Percentiles rank a stretch among this genome's conserved stretches.
These are phyloP conservation scores for Isabelozyma gotoi DNA, from an alignment of 805 yeast genomes.

Conservation along the genomic window DNA sequence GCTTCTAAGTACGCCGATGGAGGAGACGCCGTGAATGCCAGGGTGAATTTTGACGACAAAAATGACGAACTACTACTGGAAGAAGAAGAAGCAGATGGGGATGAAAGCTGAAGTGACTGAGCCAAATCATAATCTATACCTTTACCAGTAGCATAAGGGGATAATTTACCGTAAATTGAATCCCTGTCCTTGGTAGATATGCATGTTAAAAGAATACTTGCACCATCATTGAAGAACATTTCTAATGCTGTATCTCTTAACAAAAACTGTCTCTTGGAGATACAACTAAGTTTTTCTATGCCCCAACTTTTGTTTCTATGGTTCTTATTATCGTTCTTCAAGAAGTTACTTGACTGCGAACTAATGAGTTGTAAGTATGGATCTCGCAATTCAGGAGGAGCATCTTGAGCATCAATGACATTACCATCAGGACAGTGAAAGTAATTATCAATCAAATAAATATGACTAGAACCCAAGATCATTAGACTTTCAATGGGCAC, in stretches of 20 bases:
- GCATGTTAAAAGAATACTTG: constrained; percentile 68
- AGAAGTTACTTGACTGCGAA: constrained; percentile 38
- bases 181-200: constrained; percentile 55
- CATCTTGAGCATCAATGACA: constrained; percentile 67
- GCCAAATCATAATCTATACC: constrained; percentile 56
- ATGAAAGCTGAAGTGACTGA: constrained; percentile 52
- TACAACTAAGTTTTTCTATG: constrained; percentile 55
- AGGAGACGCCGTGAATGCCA: constrained; percentile 36
- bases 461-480: constrained; percentile 62
- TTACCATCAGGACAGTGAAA: constrained; percentile 51
- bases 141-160: constrained; percentile 47
- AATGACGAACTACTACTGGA: constrained; percentile 40
- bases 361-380: constrained; percentile 65
- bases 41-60: constrained; percentile 28
- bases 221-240: constrained; percentile 70
- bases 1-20: constrained; percentile 39
- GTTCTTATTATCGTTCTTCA: constrained; percentile 20
- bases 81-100: constrained; percentile 24
- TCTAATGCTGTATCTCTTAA: constrained; percentile 81
- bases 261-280: constrained; percentile 73
- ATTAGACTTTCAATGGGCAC: constrained; percentile 73
- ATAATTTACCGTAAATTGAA: constrained; percentile 48
- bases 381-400: constrained; percentile 61
- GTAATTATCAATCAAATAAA: constrained; percentile 71
- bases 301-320: constrained; percentile 64